Evolutionary conservation across 2,329 filamentous ascomycete genomes (phyloP).

Genomic region (Thielaviopsis musarum): DNA sequence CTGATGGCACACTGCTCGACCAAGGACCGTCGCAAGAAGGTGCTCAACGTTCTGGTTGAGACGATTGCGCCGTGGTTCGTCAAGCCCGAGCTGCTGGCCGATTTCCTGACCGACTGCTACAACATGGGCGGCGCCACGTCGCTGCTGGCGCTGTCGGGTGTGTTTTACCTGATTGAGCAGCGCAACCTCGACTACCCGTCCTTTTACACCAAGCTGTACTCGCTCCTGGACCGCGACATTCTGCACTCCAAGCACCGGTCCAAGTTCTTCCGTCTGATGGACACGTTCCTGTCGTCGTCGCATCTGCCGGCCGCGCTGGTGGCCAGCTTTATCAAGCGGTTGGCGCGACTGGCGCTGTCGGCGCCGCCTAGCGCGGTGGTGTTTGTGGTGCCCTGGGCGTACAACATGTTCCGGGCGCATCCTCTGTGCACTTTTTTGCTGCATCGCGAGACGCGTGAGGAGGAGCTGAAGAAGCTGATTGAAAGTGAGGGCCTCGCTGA

Average conservation of each 20-base stretch:
- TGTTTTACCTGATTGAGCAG: slow-evolving; percentile 87
- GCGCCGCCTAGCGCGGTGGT: slow-evolving; percentile 84
- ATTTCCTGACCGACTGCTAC: slow-evolving; percentile 93
- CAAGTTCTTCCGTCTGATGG: slow-evolving; percentile 78
- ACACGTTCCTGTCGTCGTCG: slow-evolving; percentile 77
- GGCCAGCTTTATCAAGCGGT: slow-evolving; percentile 90
- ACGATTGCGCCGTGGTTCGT: slow-evolving; percentile 80
- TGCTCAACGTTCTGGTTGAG: slow-evolving; percentile 58
- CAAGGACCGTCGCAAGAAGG: slow-evolving; percentile 59
- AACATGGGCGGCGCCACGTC: slow-evolving; percentile 73
- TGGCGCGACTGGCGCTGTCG: slow-evolving; percentile 68
- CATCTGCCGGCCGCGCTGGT: slow-evolving; percentile 84
- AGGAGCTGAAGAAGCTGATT: slow-evolving; percentile 39
- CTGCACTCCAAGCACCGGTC: slow-evolving; percentile 91
- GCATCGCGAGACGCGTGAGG: slow-evolving; percentile 52
- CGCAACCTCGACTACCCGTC: slow-evolving; percentile 91
- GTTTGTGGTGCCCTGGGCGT: slow-evolving; percentile 77
- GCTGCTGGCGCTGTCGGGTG: slow-evolving; percentile 72
- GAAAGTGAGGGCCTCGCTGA: slow-evolving; percentile 48
- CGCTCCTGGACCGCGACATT: slow-evolving; percentile 67
- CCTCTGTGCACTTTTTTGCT: slow-evolving; percentile 92
- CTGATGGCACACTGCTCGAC: slow-evolving; percentile 51
- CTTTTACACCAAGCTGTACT: slow-evolving; percentile 90
- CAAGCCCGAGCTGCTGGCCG: slow-evolving; percentile 77
- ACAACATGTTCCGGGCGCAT: slow-evolving; percentile 83